Base-by-base conservation (phyloP, 73 alveolate species). In the Effrenium voratum region DNA sequence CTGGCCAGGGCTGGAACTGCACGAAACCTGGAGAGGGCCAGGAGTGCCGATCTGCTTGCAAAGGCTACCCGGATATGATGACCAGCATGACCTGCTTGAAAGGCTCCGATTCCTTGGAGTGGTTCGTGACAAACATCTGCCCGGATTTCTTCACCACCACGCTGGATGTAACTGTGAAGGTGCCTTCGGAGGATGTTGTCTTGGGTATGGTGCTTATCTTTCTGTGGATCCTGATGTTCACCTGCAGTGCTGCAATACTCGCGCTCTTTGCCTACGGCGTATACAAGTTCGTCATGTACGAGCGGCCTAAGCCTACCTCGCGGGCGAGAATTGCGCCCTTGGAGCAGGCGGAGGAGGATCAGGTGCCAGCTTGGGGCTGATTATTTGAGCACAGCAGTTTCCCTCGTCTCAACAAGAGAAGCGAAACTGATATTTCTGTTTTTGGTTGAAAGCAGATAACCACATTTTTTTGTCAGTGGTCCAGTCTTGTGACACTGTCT, bases 11-110 rank as follows among this genome's bases (percentile, higher is more conserved):
- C 16, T 55, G 92, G 92, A 82, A 82, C 49, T 82, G 92, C 28
- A 82, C 73, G 19, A 82, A 82, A 36, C 92, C 92, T 2, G 95
- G 95, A 13, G 95, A 86, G 36, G 95, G 95, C 36, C 95, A 86
- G 95, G 95, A 86, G 44, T 86, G 95, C 49, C 59, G 95, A 45
- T 59, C 95, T 22, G 28, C 70, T 24, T 85, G 95, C 49, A 10
- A 34, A 13, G 95, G 95, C 70, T 84, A 19, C 38, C 93, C 93
- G 28, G 80, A 57, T 47, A 45, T 16, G 83, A 86, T 86, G 49
- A 40, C 80, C 80, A 60, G 84, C 34, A 76, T 86, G 70, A 86
- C 95, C 66, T 86, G 95, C 70, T 45, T 86, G 49, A 86, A 86
- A 83, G 95, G 95, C 0, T 59, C 73, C 47, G 44, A 52, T 41